Evolutionary conservation across 2,329 filamentous ascomycete genomes (phyloP), one percentile per base, ranked within the genome.

Genomic region (Apiospora kogelbergensis): DNA sequence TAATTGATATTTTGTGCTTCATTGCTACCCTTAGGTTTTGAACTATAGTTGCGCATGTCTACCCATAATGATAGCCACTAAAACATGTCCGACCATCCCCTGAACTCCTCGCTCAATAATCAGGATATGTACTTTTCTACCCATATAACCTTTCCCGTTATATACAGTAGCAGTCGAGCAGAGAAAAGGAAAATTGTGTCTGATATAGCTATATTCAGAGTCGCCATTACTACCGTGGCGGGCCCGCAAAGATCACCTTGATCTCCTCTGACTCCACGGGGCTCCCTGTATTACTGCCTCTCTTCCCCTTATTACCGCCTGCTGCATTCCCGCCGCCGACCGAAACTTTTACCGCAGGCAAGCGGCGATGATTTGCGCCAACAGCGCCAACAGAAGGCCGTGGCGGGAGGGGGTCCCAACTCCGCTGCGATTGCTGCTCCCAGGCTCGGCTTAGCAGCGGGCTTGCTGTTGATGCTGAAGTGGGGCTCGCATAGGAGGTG

Each of bases 211-310:
- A 20, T 57, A 20, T 22, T 24, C 24, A 20, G 24, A 33, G 15
- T 20, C 15, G 22, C 24, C 9, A 17, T 30, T 17, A 57, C 24
- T 30, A 20, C 2, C 67, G 67, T 22, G 69, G 69, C n/a, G 69
- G 69, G 2, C 46, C 75, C 0, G 76, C 72, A 45, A 77, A 78
- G 33, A 63, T 74, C 24, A 72, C 73, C 67, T 75, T 75, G 64
- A 78, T 76, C 67, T 77, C 72, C 57, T 57, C 73, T 10, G 74
- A 74, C 71, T 78, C 76, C 15, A 78, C 73, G 0, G 76, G 77
- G 30, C 76, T 77, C 9, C 76, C 75, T 6, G 69, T 73, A 69
- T 72, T 73, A 68, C 73, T 72, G 26, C 71, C 67, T 41, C 71
- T 73, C 69, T 72, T 77, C 33, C 68, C 70, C 60, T 71, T 73